A percentile compares a stretch with the other conserved stretches of the same genome.
These are phyloP conservation scores for Heliamphora pulchella DNA, from an alignment of 179 eudicot species.

Conservation along the genomic window DNA sequence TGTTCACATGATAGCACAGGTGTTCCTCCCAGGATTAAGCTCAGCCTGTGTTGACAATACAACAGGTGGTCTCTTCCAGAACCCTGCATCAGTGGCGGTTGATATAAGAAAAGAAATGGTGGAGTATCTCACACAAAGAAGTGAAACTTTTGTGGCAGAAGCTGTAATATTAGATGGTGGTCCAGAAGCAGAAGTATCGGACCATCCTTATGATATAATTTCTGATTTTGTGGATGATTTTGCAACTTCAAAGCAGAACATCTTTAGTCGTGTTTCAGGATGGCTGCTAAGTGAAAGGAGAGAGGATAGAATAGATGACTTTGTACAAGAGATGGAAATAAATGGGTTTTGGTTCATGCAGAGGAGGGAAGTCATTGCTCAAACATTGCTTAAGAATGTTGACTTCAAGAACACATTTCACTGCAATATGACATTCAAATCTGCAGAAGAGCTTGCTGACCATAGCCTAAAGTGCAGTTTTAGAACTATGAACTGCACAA, in stretches of 20 bases:
- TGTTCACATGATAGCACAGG: conserved; percentile 66
- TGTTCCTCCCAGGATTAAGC: conserved; percentile 71
- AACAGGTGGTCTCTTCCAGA: conserved; percentile 66
- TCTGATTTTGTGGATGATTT: conserved; percentile 74
- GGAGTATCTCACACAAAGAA: conserved; percentile 56
- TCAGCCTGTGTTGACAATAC: conserved; percentile 93
- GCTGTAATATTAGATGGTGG: conserved; percentile 55
- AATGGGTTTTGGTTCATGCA: conserved; percentile 86
- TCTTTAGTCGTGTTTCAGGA: conserved; percentile 77
- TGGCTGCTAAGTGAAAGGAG: conserved; percentile 84
- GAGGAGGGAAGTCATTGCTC: conserved; percentile 69
- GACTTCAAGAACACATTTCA: conserved; percentile 65
- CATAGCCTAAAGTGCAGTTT: conserved; percentile 58
- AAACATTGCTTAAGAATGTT: conserved; percentile 61
- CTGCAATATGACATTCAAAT: conserved; percentile 60
- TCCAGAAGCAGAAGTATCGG: conserved; percentile 38
- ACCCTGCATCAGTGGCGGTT: conserved; percentile 73
- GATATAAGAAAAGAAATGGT: conserved; percentile 86
- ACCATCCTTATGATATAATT: conserved; percentile 66
- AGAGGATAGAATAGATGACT: conserved; percentile 87
- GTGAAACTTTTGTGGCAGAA: conserved; percentile 80
- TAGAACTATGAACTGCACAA: conserved; percentile 56
- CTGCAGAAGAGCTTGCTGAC: conserved; percentile 49
- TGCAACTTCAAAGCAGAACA: conserved; percentile 48
- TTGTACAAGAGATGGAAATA: conserved; percentile 81